A percentile compares a stretch with the other conserved stretches of the same genome.
phyloP scores from a whole-genome alignment of 108 stramenopile genomes.

The Tribonema minus region DNA sequence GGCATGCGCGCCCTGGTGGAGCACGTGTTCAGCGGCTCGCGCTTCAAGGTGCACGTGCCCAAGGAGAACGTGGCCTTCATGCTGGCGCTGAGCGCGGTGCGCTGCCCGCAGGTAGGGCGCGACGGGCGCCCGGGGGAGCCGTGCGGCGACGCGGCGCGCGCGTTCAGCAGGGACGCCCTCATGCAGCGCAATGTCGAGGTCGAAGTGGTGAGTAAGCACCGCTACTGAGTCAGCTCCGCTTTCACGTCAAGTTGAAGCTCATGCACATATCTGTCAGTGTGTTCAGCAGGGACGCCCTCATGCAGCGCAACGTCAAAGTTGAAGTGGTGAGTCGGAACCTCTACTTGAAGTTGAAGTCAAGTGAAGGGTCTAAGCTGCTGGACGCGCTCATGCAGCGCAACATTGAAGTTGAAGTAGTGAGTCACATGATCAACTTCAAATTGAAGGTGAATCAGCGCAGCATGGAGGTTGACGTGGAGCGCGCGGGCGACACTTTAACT shows the following conservation, averaged over 20 bases:
- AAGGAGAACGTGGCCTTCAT: conserved; percentile 83
- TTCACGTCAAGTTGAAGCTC: no score
- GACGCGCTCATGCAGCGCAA: conserved; percentile 74
- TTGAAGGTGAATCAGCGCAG: no score
- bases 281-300: conserved; percentile 69
- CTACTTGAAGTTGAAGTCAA: no score
- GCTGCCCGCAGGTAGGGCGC: conserved; percentile 29
- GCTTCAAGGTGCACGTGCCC: conserved; percentile 84
- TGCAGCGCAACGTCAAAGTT: conserved; percentile 89
- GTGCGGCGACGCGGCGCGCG: conserved; percentile 86
- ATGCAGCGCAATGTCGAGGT: conserved; percentile 92
- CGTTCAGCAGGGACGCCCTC: conserved; percentile 74
- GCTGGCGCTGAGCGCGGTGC: conserved; percentile 58
- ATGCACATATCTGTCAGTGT: no score
- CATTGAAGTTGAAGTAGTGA: conserved; percentile 83
- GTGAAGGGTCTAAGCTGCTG: no score
- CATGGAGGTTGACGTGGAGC: no score
- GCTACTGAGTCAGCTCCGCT: no score
- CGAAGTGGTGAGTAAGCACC: conserved; percentile 6
- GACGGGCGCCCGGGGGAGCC: conserved; percentile 73
- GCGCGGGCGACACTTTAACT: no score
- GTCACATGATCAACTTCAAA: no score
- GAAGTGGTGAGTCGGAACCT: no score
- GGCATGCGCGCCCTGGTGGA: conserved; percentile 73
- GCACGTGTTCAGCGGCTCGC: conserved; percentile 84